Percentiles rank a stretch among this genome's conserved stretches.
Conservation (phyloP, 495 filamentous ascomycete genomes). For the Poronia punctata region DNA sequence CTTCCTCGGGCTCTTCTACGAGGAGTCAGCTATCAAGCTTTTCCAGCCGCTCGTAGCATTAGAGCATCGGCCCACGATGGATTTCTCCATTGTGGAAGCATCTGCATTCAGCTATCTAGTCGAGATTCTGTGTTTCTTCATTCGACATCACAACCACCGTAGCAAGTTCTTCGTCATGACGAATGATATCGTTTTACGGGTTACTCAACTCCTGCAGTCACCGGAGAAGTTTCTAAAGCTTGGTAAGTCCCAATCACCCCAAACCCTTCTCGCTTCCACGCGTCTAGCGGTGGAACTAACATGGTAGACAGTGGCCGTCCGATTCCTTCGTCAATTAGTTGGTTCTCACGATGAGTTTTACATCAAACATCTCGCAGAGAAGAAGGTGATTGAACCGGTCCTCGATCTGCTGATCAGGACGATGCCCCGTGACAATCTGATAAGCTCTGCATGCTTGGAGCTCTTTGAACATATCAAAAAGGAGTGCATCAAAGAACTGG, state of each 20-base stretch:
- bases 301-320: slow-evolving; percentile 61
- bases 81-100: slow-evolving; percentile 65
- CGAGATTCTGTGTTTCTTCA: slow-evolving; percentile 91
- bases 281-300: neutral
- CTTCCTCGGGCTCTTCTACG: slow-evolving; percentile 85
- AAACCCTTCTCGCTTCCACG: slow-evolving; percentile 2
- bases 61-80: slow-evolving; percentile 52
- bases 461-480: slow-evolving; percentile 87
- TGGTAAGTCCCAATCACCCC: slow-evolving; percentile 47
- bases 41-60: slow-evolving; percentile 84
- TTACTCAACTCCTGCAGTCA: slow-evolving; percentile 75
- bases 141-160: slow-evolving; percentile 77
- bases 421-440: slow-evolving; percentile 90
- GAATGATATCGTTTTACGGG: slow-evolving; percentile 69
- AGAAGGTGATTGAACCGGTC: slow-evolving; percentile 79
- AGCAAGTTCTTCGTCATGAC: slow-evolving; percentile 83
- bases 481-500: slow-evolving; percentile 74
- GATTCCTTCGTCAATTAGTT: slow-evolving; percentile 88
- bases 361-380: slow-evolving; percentile 75
- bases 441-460: slow-evolving; percentile 94
- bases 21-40: slow-evolving; percentile 75
- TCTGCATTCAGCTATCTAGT: slow-evolving; percentile 85
- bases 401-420: slow-evolving; percentile 82
- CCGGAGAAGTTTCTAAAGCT: slow-evolving; percentile 93
- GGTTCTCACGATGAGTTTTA: slow-evolving; percentile 89